Percentiles rank a stretch among this genome's conserved stretches.
Evolutionary conservation across 2,329 filamentous ascomycete species (phyloP).

Genomic region (Aspergillus calidoustus): DNA sequence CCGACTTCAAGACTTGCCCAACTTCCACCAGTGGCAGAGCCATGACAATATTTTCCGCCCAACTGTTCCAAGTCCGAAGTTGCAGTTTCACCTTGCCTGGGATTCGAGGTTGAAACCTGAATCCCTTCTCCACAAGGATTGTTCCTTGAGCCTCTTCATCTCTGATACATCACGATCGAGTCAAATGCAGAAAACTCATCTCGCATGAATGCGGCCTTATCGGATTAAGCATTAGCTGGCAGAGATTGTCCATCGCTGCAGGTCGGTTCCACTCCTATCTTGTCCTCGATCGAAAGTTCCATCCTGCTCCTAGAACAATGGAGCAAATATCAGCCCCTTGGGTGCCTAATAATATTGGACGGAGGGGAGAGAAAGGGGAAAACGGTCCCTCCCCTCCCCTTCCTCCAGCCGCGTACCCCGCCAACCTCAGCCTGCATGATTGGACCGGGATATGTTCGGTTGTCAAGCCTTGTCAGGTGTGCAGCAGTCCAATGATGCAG

Average conservation of each 20-base stretch:
- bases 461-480: neutral
- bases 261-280: neutral
- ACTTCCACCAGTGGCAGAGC: neutral
- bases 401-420: neutral
- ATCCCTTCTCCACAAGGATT: neutral
- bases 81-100: neutral
- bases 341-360: conserved; percentile 6
- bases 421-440: neutral
- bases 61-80: neutral
- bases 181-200: neutral
- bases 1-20: neutral
- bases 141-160: neutral
- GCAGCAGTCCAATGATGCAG: neutral
- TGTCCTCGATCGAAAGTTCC: conserved; percentile 2
- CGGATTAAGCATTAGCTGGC: conserved; percentile 1
- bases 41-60: neutral
- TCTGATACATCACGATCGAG: neutral
- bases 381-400: neutral
- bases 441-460: neutral
- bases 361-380: neutral
- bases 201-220: neutral
- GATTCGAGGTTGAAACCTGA: neutral
- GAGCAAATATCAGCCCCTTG: neutral
- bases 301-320: conserved; percentile 9
- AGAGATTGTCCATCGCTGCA: neutral